phyloP scores from a whole-genome alignment of 176 grass and related monocot genomes.

The Hyparrhenia diplandra region DNA sequence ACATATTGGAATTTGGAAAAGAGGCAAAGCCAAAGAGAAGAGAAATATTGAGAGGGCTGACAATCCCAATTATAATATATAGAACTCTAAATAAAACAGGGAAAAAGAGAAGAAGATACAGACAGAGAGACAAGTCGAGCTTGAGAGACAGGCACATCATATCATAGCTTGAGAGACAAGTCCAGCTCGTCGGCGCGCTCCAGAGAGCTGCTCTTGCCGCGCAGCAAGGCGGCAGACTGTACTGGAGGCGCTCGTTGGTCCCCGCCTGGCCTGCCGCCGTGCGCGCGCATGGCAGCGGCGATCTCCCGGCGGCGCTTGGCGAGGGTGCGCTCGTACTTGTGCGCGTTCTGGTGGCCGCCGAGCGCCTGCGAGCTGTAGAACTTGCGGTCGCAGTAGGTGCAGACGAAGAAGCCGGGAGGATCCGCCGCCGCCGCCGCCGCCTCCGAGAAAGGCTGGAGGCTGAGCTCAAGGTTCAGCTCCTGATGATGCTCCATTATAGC shows the following conservation, averaged over 20 bases:
- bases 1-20: neutral
- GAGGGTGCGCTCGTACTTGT: slow-evolving; percentile 60
- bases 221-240: neutral
- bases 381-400: slow-evolving; percentile 54
- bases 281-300: neutral
- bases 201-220: neutral
- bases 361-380: slow-evolving; percentile 59
- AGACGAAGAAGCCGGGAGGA: slow-evolving; percentile 45
- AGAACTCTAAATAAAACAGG: neutral
- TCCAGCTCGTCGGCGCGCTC: neutral
- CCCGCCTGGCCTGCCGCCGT: neutral
- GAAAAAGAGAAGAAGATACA: neutral
- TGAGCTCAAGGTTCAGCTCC: slow-evolving; percentile 49
- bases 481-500: slow-evolving; percentile 17
- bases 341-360: slow-evolving; percentile 69
- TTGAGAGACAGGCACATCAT: neutral
- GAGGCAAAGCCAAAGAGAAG: neutral
- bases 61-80: no score
- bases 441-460: neutral
- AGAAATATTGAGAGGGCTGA: neutral
- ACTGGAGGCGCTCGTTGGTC: neutral
- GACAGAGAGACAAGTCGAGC: neutral
- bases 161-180: slow-evolving; percentile 16
- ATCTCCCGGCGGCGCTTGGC: slow-evolving; percentile 26
- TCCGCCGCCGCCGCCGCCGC: slow-evolving; percentile 7